Evolutionary conservation across 345 rosid genomes (phyloP), one percentile per base, ranked within the genome.

Genomic region (Eucalyptus caleyi): DNA sequence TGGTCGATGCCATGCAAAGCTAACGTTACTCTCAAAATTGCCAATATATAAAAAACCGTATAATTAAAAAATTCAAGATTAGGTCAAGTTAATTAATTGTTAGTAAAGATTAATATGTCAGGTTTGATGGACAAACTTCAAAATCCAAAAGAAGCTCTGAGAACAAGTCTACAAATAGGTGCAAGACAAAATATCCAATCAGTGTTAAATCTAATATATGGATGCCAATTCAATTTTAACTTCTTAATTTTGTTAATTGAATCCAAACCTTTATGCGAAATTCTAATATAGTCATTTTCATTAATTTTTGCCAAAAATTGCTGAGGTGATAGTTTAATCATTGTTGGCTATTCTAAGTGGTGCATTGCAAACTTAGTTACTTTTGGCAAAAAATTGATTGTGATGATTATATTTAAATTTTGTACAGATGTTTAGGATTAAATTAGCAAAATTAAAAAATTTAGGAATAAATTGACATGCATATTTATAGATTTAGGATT

Each of bases 241-340:
- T 7, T 65, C 3, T n/a, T 6, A 8, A 8, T 15, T n/a, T 65
- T 15, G 1, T 65, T 8, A 15, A n/a, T 65, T 16, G 16, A n/a
- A 0, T 15, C 11, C 4, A 65, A 65, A n/a, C 21, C 1, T 65
- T 7, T n/a, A 7, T 15, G 6, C 1, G 1, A 65, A 65, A 65
- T n/a, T n/a, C 21, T 5, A 65, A n/a, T 15, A n/a, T n/a, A n/a
- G 2, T 65, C 21, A 2, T 65, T 65, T 8, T 8, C 2, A 8
- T 65, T 15, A 8, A 15, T 7, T 16, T 65, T 30, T 4, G 40
- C 1, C 0, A 0, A 8, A n/a, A 7, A n/a, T n/a, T 34, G 3
- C 3, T n/a, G 3, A 65, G 0, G 5, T n/a, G 3, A 18, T 13
- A 4, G 5, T 62, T 62, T 7, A 30, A 3, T 62, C 19, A 30